phyloP scores from a whole-genome alignment of 2,329 filamentous ascomycete species.

The Cladosporium sp. region DNA sequence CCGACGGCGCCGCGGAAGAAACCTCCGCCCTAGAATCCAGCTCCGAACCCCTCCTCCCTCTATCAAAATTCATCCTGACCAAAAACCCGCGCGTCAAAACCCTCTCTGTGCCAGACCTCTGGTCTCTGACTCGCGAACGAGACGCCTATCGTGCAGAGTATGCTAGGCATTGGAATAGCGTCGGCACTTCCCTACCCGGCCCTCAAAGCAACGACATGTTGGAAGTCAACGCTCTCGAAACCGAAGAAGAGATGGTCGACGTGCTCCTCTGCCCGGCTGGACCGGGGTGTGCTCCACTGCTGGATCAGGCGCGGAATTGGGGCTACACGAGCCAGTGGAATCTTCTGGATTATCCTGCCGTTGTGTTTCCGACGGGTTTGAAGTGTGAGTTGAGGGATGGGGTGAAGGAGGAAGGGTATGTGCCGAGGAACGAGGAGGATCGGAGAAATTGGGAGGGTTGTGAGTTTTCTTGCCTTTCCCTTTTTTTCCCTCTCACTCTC shows the following conservation, averaged over 20 bases:
- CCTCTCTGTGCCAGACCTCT: constrained; percentile 40
- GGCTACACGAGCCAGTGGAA: constrained; percentile 66
- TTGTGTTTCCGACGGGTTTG: constrained; percentile 54
- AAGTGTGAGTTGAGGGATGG: constrained; percentile 41
- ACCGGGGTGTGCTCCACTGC: constrained; percentile 51
- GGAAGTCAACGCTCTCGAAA: constrained; percentile 7
- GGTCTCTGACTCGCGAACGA: constrained; percentile 32
- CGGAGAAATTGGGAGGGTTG: constrained; percentile 44
- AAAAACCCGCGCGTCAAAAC: constrained; percentile 47
- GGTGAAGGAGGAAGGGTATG: constrained; percentile 35
- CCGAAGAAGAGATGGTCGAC: constrained; percentile 45
- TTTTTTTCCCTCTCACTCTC: constrained; percentile 42
- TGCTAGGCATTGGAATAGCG: constrained; percentile 28
- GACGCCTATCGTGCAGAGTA: constrained; percentile 5
- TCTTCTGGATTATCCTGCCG: constrained; percentile 54
- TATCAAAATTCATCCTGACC: constrained; percentile 57
- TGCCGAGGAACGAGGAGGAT: constrained; percentile 44
- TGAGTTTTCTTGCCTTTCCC: too few relatives aligned
- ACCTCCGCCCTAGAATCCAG: constrained; percentile 46
- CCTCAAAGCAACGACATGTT: constrained; percentile 18
- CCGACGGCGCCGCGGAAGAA: constrained; percentile 56
- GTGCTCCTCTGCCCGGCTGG: constrained; percentile 58
- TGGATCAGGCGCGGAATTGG: constrained; percentile 55
- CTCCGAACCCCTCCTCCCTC: constrained; percentile 54
- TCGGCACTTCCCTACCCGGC: constrained; percentile 27